Conservation (phyloP, 2,329 filamentous ascomycete genomes). For the Neurospora crassa region DNA sequence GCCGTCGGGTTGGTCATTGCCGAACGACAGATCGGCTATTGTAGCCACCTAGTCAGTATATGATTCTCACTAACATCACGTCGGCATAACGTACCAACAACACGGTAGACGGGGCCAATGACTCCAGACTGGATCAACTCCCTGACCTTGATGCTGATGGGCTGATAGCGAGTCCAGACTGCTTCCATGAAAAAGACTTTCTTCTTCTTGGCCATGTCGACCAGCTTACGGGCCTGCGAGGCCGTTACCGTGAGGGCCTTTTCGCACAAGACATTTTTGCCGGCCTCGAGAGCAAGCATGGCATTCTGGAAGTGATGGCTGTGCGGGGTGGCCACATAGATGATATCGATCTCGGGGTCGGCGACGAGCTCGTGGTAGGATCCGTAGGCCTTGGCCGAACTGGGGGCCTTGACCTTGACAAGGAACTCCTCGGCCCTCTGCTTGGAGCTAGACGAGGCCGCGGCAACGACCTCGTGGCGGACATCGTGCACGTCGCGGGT, state of each 20-base stretch:
- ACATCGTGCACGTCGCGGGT: constrained; percentile 60
- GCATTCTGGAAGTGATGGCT: constrained; percentile 89
- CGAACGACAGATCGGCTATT: constrained; percentile 51
- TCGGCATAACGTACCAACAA: constrained; percentile 32
- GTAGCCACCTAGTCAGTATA: not conserved
- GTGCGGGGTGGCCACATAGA: constrained; percentile 86
- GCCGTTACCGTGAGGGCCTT: constrained; percentile 85
- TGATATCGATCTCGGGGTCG: constrained; percentile 69
- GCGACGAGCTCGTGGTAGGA: constrained; percentile 74
- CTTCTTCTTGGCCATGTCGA: constrained; percentile 63
- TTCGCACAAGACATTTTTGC: constrained; percentile 85
- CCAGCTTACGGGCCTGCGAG: constrained; percentile 62
- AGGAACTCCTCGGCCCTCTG: constrained; percentile 65
- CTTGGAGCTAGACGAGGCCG: constrained; percentile 66
- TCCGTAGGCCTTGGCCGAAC: constrained; percentile 62
- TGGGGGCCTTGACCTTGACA: constrained; percentile 57
- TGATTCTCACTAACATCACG: not conserved
- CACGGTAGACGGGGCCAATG: constrained; percentile 53
- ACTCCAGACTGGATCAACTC: constrained; percentile 49
- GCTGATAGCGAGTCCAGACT: constrained; percentile 86
- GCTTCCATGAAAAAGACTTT: constrained; percentile 74
- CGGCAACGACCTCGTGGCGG: constrained; percentile 67
- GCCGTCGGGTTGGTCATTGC: constrained; percentile 46
- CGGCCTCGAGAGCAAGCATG: constrained; percentile 72
- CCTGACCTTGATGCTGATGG: constrained; percentile 65